These are phyloP conservation scores for Hawksworthiomyces lignivorus DNA, from an alignment of 2,329 filamentous ascomycete species.

Conservation along the genomic window DNA sequence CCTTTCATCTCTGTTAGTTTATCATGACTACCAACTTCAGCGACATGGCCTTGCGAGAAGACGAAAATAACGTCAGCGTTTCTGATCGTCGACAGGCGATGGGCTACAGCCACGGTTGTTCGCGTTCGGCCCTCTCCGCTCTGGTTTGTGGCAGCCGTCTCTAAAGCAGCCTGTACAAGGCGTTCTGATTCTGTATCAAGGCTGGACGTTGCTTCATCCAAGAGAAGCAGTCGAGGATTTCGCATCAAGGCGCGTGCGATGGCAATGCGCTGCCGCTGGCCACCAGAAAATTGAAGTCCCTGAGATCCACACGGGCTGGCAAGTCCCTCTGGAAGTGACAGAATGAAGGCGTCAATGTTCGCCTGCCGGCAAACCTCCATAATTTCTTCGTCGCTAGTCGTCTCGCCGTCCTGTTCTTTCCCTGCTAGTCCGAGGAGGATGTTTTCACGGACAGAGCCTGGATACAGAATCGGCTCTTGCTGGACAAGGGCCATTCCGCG, in stretches of 20 bases:
- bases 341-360: background rate
- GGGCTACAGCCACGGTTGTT: conserved; percentile 91
- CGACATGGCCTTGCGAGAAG: conserved; percentile 73
- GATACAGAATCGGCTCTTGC: conserved; percentile 21
- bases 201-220: conserved; percentile 89
- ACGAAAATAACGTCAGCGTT: conserved; percentile 93
- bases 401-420: conserved; percentile 9
- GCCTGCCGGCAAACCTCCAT: background rate
- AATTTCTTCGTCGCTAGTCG: conserved; percentile 7
- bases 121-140: conserved; percentile 40
- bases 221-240: conserved; percentile 84
- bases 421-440: conserved; percentile 38
- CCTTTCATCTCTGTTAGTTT: conserved; percentile 53
- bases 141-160: conserved; percentile 69
- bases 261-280: conserved; percentile 66
- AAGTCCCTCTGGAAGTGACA: background rate
- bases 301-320: conserved; percentile 46
- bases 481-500: conserved; percentile 39
- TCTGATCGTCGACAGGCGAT: conserved; percentile 84
- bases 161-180: conserved; percentile 50
- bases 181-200: conserved; percentile 87
- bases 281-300: conserved; percentile 57
- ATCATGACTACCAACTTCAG: conserved; percentile 78
- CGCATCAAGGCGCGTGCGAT: conserved; percentile 79
- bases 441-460: conserved; percentile 47